Percentiles rank a stretch among this genome's conserved stretches.
These are phyloP conservation scores for Apostasia shenzhenica DNA, from an alignment of 106 monocot genomes.

Conservation along the genomic window DNA sequence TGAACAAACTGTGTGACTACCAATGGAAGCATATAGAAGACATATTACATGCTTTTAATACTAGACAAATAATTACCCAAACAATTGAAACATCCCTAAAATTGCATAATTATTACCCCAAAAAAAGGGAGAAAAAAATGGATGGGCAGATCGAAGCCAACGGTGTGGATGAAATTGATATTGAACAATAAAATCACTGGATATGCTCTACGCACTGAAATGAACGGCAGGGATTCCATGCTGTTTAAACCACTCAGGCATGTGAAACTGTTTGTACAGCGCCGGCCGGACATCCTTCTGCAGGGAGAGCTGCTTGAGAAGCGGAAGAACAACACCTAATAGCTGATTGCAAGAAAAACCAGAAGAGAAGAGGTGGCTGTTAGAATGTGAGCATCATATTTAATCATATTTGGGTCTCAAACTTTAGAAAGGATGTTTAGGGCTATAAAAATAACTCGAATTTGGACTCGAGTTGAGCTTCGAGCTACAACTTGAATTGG, in stretches of 20 bases:
- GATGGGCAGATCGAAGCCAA: not conserved
- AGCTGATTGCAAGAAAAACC: constrained; percentile 24
- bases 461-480: too few species aligned
- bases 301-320: constrained; percentile 46
- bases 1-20: too few species aligned
- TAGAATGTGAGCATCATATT: too few species aligned
- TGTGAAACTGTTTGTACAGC: constrained; percentile 61
- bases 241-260: constrained; percentile 75
- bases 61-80: not conserved
- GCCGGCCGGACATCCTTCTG: constrained; percentile 68
- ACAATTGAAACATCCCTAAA: not conserved
- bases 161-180: not conserved
- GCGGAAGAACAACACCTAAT: constrained; percentile 46
- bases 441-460: too few species aligned
- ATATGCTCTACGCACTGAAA: not conserved
- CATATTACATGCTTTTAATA: not conserved
- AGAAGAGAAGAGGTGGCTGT: not conserved
- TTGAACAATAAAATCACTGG: not conserved
- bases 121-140: not conserved
- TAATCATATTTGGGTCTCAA: too few species aligned
- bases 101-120: not conserved
- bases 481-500: too few species aligned
- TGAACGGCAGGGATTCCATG: constrained; percentile 44
- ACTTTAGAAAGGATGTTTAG: too few species aligned
- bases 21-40: not conserved